These are phyloP conservation scores for Apophysomyces variabilis DNA, from an alignment of 371 early-diverging fungal genomes.

Conservation along the genomic window DNA sequence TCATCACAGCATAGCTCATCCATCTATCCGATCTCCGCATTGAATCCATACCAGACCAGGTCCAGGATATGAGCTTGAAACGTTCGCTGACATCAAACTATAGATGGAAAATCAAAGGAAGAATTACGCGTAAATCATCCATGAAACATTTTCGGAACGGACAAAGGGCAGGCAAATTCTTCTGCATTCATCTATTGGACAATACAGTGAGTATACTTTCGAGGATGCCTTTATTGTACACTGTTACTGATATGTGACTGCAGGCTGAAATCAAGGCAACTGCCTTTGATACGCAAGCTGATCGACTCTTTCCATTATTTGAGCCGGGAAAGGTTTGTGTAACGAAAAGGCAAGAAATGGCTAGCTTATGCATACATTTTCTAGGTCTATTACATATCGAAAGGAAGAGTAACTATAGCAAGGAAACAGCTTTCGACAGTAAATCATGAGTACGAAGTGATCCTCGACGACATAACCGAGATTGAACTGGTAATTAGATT, in stretches of 20 bases:
- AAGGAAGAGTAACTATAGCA: constrained; percentile 73
- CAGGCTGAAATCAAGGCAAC: constrained; percentile 93
- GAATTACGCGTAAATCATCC: constrained; percentile 10
- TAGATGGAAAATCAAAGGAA: background rate
- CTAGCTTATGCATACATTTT: background rate
- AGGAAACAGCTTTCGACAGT: constrained; percentile 72
- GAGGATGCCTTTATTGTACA: background rate
- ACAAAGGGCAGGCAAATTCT: constrained; percentile 4
- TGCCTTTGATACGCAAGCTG: constrained; percentile 85
- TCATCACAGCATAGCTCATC: background rate
- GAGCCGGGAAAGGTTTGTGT: constrained; percentile 70
- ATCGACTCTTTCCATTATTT: constrained; percentile 71
- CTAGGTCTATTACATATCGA: constrained; percentile 58
- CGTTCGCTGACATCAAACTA: background rate
- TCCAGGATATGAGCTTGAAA: background rate
- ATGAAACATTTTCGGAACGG: background rate
- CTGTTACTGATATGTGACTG: background rate
- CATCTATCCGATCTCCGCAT: background rate
- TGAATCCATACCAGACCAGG: constrained; percentile 3
- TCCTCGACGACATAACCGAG: constrained; percentile 60
- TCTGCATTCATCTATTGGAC: constrained; percentile 3
- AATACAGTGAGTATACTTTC: background rate
- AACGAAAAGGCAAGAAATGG: background rate
- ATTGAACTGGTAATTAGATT: constrained; percentile 45
- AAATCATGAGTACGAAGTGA: constrained; percentile 85